phyloP scores from a whole-genome alignment of 441 rosid species.

The Manihot esculenta region DNA sequence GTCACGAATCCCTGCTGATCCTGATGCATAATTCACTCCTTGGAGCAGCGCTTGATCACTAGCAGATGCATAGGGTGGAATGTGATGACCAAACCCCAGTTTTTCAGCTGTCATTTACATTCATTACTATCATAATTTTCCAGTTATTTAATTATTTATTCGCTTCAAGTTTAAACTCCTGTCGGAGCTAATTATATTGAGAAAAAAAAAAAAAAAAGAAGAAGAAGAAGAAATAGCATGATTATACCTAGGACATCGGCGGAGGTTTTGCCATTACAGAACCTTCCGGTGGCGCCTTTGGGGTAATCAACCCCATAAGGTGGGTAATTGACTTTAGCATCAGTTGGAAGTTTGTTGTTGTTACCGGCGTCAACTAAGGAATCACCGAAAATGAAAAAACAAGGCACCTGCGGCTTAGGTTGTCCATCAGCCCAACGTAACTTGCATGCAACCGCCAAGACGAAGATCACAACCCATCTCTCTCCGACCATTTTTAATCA shows the following conservation, averaged over 20 bases:
- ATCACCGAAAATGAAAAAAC: constrained; percentile 32
- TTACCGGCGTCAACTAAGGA: constrained; percentile 26
- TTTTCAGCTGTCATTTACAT: constrained; percentile 37
- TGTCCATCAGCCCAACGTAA: not conserved
- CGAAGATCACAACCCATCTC: not conserved
- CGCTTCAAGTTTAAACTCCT: too few relatives aligned
- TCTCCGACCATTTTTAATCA: not conserved
- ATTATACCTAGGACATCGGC: constrained; percentile 8
- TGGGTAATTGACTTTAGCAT: constrained; percentile 9
- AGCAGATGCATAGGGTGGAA: constrained; percentile 44
- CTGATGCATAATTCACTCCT: constrained; percentile 79
- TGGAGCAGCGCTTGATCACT: constrained; percentile 29
- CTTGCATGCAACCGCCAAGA: not conserved
- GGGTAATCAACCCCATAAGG: constrained; percentile 33
- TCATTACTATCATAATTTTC: too few relatives aligned
- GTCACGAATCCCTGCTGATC: constrained; percentile 56
- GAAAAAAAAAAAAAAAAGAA: too few relatives aligned
- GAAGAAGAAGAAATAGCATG: too few relatives aligned
- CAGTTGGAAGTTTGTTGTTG: constrained; percentile 22
- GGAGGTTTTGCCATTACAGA: constrained; percentile 16
- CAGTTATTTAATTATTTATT: too few relatives aligned
- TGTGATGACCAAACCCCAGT: constrained; percentile 47
- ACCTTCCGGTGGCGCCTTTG: constrained; percentile 25
- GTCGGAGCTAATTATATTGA: too few relatives aligned
- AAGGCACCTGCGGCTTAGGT: constrained; percentile 27